These are phyloP conservation scores for Orbilia brochopaga DNA, from an alignment of 2,329 filamentous ascomycete species.

Conservation along the genomic window DNA sequence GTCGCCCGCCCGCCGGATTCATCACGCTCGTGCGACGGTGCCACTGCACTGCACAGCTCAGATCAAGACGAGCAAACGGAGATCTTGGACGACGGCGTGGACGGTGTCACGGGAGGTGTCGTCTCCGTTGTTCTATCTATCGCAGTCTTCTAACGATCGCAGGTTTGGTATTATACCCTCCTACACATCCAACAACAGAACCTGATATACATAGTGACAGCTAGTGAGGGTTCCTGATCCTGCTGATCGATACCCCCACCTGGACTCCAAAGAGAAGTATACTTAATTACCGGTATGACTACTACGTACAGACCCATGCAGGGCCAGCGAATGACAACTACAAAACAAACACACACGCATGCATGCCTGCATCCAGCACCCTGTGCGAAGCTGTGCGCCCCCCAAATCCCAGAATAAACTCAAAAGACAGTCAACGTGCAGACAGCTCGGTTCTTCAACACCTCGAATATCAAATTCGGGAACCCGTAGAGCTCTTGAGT, in stretches of 20 bases:
- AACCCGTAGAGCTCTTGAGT: conserved; percentile 74
- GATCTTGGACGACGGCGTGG: background rate
- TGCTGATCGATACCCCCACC: too few relatives aligned
- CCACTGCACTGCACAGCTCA: too few relatives aligned
- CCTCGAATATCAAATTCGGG: conserved; percentile 92
- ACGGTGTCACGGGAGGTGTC: background rate
- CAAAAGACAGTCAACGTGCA: conserved; percentile 88
- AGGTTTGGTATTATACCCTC: too few relatives aligned
- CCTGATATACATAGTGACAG: too few relatives aligned
- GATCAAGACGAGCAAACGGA: conserved; percentile 1
- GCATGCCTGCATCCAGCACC: background rate
- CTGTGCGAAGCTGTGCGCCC: background rate
- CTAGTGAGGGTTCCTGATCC: too few relatives aligned
- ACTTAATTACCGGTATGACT: background rate
- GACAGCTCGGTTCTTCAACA: conserved; percentile 87
- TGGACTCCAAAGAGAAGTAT: background rate
- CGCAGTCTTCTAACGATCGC: too few relatives aligned
- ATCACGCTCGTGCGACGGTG: conserved; percentile 33
- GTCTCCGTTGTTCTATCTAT: too few relatives aligned
- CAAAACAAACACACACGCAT: background rate
- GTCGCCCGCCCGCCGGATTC: conserved; percentile 27
- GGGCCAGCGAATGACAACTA: background rate
- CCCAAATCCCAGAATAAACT: conserved; percentile 54
- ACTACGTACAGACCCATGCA: background rate
- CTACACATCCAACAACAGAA: too few relatives aligned